These are phyloP conservation scores for Arabidopsis suecica DNA, from an alignment of 345 rosid genomes.

Conservation along the genomic window DNA sequence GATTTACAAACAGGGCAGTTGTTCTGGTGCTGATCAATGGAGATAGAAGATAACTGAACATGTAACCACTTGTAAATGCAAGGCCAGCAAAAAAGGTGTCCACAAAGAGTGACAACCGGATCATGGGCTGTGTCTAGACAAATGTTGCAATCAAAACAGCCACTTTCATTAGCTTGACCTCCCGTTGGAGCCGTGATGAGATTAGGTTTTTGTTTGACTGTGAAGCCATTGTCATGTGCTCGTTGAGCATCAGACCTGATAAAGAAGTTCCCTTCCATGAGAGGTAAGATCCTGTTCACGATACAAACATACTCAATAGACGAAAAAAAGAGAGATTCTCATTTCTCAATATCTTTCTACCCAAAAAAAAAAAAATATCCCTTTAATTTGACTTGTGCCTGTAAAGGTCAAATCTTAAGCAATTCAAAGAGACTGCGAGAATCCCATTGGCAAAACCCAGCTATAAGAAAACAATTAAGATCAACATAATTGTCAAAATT, in stretches of 20 bases:
- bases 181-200: slow-evolving; percentile 26
- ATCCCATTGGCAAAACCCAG: slow-evolving; percentile 4
- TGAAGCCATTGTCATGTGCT: slow-evolving; percentile 45
- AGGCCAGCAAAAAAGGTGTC: slow-evolving; percentile 91
- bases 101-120: slow-evolving; percentile 84
- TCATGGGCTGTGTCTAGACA: slow-evolving; percentile 75
- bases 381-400: slow-evolving; percentile 15
- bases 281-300: slow-evolving; percentile 40
- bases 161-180: slow-evolving; percentile 41
- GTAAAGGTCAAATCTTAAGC: slow-evolving; percentile 14
- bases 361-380: not conserved
- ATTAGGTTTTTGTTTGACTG: slow-evolving; percentile 50
- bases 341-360: too few relatives aligned
- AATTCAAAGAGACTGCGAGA: not conserved
- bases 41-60: slow-evolving; percentile 49
- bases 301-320: too few relatives aligned
- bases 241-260: slow-evolving; percentile 47
- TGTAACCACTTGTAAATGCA: slow-evolving; percentile 63
- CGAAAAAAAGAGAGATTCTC: too few relatives aligned
- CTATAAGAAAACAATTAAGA: slow-evolving; percentile 4
- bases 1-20: slow-evolving; percentile 92
- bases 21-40: slow-evolving; percentile 50
- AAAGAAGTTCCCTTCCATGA: slow-evolving; percentile 51
- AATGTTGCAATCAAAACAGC: slow-evolving; percentile 76
- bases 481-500: not conserved